Percentiles rank a stretch among this genome's conserved stretches.
Evolutionary conservation across 2,329 filamentous ascomycete genomes (phyloP).

Genomic region (Hypoxylon rubiginosum): DNA sequence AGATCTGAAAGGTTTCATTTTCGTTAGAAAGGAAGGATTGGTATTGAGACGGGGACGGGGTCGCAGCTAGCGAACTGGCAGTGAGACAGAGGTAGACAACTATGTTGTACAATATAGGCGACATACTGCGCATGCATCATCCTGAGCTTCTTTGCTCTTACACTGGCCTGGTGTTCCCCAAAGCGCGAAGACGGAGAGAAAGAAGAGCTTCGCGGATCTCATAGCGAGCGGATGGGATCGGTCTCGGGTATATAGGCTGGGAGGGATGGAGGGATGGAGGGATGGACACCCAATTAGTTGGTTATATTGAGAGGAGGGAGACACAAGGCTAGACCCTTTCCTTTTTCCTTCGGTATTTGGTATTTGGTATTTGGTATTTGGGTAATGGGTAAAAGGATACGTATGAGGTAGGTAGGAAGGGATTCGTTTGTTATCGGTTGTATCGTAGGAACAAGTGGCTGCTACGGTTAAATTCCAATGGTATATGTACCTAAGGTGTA

Average conservation of each 20-base stretch:
- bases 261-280: constrained; percentile 9
- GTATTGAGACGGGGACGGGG: constrained; percentile 39
- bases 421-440: constrained; percentile 3
- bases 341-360: constrained; percentile 26
- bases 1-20: constrained; percentile 72
- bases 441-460: constrained; percentile 20
- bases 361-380: constrained; percentile 33
- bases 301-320: constrained; percentile 34
- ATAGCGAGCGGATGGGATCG: constrained; percentile 54
- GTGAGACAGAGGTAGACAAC: constrained; percentile 39
- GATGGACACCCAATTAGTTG: constrained; percentile 35
- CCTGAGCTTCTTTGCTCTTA: constrained; percentile 56
- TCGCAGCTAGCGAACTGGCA: constrained; percentile 44
- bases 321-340: constrained; percentile 28
- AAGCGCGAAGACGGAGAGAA: constrained; percentile 68
- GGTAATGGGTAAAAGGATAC: constrained; percentile 27
- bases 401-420: constrained; percentile 30
- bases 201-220: constrained; percentile 69
- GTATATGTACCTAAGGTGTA: not conserved
- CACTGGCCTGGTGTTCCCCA: constrained; percentile 65
- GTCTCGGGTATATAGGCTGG: constrained; percentile 34
- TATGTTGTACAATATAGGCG: constrained; percentile 43
- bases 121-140: constrained; percentile 67
- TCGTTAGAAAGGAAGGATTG: constrained; percentile 57
- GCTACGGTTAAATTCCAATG: constrained; percentile 38